Conservation (phyloP, 1,139 yeast genomes). For the Pichia inconspicua region DNA sequence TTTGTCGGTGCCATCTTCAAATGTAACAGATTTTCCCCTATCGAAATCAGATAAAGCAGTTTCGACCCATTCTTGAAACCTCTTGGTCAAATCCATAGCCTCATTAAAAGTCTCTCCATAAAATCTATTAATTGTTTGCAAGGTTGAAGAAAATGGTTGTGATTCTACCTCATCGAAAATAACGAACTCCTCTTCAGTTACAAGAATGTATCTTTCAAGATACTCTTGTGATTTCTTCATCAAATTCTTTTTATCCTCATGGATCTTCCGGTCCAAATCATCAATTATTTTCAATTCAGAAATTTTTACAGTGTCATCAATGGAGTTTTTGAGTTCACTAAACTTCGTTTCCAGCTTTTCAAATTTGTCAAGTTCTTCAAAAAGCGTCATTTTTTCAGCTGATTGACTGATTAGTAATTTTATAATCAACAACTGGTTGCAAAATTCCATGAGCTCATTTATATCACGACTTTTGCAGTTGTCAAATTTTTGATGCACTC, state of each 20-base stretch:
- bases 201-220: conserved; percentile 8
- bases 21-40: conserved; percentile 3
- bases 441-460: conserved; percentile 21
- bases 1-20: conserved; percentile 1
- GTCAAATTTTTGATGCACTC: background rate
- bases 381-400: background rate
- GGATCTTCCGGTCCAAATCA: conserved; percentile 66
- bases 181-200: conserved; percentile 12
- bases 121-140: background rate
- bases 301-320: conserved; percentile 14
- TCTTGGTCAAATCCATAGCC: background rate
- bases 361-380: background rate
- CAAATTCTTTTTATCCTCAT: conserved; percentile 42
- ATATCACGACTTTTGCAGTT: conserved; percentile 3
- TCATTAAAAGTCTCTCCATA: conserved; percentile 1
- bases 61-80: conserved; percentile 17
- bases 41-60: conserved; percentile 15
- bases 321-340: conserved; percentile 10
- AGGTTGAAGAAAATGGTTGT: background rate
- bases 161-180: conserved; percentile 8
- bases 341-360: conserved; percentile 16
- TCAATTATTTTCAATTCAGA: conserved; percentile 42
- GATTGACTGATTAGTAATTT: conserved; percentile 23
- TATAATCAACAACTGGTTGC: conserved; percentile 25
- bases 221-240: conserved; percentile 6